These are phyloP conservation scores for Gynochthodes officinalis DNA, from an alignment of 257 asterid genomes.

Conservation along the genomic window DNA sequence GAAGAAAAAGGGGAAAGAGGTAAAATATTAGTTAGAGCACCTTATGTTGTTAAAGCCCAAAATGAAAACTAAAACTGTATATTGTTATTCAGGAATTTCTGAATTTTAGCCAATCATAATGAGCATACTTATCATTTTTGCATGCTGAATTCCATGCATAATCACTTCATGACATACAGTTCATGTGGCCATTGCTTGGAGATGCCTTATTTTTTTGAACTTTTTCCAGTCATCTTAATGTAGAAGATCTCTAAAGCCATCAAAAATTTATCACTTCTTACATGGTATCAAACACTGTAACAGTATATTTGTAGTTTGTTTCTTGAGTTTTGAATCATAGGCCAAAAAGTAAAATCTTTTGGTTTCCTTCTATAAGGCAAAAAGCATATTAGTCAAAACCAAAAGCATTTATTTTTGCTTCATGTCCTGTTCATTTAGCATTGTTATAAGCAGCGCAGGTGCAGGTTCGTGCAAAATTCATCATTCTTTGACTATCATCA, in stretches of 20 bases:
- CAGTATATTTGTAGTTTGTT: background rate
- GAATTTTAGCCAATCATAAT: background rate
- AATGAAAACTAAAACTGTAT: background rate
- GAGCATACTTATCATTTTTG: background rate
- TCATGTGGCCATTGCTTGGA: background rate
- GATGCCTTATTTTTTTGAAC: background rate
- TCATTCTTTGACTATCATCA: constrained; percentile 4
- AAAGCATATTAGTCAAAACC: background rate
- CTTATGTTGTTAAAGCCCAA: background rate
- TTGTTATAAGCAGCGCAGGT: background rate
- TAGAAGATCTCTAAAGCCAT: background rate
- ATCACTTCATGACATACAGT: background rate
- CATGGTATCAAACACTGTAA: background rate
- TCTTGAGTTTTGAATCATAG: background rate
- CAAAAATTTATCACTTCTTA: background rate
- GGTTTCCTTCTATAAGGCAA: background rate
- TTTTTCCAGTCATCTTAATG: background rate
- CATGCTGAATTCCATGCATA: background rate
- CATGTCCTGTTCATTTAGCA: background rate
- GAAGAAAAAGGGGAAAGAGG: background rate
- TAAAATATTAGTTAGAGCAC: too few relatives aligned
- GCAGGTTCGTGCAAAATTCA: background rate
- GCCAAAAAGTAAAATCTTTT: background rate
- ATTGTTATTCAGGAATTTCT: background rate
- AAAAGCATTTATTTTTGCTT: background rate